Conservation (phyloP, 2,329 filamentous ascomycete genomes). For the Fusarium sp. region DNA sequence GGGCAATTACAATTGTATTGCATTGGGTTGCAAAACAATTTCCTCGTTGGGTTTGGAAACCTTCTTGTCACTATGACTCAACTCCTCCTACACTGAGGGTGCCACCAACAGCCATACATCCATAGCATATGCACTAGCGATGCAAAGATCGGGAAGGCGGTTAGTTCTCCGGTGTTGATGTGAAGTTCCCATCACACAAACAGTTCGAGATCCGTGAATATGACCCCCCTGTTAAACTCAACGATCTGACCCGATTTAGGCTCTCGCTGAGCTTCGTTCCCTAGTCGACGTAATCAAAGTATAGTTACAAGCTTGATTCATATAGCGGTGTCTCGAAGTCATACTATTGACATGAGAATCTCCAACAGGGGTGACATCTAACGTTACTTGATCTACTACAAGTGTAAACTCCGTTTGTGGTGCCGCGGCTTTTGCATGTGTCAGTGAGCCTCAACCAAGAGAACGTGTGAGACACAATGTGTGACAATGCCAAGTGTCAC, state of each 20-base stretch:
- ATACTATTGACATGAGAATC: neutral
- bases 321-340: neutral
- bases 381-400: neutral
- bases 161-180: conserved; percentile 10
- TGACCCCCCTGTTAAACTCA: conserved; percentile 11
- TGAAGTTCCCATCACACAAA: neutral
- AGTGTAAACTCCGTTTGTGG: neutral
- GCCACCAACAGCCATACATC: neutral
- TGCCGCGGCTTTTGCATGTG: neutral
- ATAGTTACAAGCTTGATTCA: neutral
- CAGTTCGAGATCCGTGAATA: conserved; percentile 9
- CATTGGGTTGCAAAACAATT: neutral
- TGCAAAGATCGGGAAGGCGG: conserved; percentile 2
- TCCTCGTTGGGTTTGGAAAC: neutral
- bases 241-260: conserved; percentile 31
- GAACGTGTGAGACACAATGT: conserved; percentile 6
- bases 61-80: conserved; percentile 3
- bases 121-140: conserved; percentile 5
- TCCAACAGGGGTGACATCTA: neutral
- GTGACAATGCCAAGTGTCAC: neutral
- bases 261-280: conserved; percentile 16
- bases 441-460: neutral
- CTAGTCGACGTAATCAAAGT: conserved; percentile 5
- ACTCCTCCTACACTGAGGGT: neutral
- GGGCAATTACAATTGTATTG: neutral